These are phyloP conservation scores for Sporothrix curviconia DNA, from an alignment of 2,329 filamentous ascomycete genomes.

Conservation along the genomic window DNA sequence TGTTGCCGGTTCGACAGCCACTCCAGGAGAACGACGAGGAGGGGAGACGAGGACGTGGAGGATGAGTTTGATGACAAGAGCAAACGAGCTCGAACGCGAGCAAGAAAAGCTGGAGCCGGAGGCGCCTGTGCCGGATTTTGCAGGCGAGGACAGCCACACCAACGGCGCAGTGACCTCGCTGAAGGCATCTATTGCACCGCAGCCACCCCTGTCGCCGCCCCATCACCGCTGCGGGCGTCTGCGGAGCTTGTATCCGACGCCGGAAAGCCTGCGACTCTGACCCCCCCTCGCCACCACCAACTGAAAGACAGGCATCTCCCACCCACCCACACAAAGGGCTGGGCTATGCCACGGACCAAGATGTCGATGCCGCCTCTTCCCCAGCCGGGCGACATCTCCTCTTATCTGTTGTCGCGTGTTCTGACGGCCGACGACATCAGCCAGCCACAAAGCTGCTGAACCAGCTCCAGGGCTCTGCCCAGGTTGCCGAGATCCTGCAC, in stretches of 20 bases:
- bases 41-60: slow-evolving; percentile 48
- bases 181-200: slow-evolving; percentile 4
- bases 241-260: background rate
- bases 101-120: slow-evolving; percentile 40
- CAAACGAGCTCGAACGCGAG: too few species aligned
- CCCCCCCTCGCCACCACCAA: slow-evolving; percentile 20
- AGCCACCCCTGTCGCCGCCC: slow-evolving; percentile 18
- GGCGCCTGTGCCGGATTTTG: background rate
- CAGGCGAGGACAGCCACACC: background rate
- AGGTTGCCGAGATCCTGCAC: slow-evolving; percentile 82
- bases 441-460: slow-evolving; percentile 82
- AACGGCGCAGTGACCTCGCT: background rate
- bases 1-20: slow-evolving; percentile 77
- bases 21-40: slow-evolving; percentile 55
- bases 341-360: slow-evolving; percentile 92
- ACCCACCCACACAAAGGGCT: slow-evolving; percentile 50
- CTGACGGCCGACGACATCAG: slow-evolving; percentile 93
- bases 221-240: slow-evolving; percentile 15
- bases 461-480: slow-evolving; percentile 63
- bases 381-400: slow-evolving; percentile 71
- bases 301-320: slow-evolving; percentile 11
- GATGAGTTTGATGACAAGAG: too few species aligned
- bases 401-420: slow-evolving; percentile 82
- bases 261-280: background rate
- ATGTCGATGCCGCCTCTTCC: slow-evolving; percentile 79